These are phyloP conservation scores for Thielaviopsis populi DNA, from an alignment of 2,329 filamentous ascomycete species.

Conservation along the genomic window DNA sequence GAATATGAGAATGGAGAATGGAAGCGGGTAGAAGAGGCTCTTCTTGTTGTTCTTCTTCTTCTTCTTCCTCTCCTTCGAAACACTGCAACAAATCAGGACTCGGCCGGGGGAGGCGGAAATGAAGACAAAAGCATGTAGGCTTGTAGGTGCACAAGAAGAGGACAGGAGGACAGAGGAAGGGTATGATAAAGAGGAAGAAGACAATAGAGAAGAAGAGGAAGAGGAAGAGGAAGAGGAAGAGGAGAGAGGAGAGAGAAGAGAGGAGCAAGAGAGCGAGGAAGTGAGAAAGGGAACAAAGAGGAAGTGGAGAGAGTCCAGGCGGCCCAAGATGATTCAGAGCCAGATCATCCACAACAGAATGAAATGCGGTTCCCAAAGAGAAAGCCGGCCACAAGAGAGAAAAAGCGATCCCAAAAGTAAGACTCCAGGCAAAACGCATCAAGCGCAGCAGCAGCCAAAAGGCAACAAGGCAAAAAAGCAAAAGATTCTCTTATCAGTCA, in stretches of 20 bases:
- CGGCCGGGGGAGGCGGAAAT: too few relatives aligned
- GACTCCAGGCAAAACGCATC: background rate
- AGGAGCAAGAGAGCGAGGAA: background rate
- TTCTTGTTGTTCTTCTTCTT: background rate
- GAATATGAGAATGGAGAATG: background rate
- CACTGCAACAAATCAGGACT: background rate
- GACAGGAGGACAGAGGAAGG: too few relatives aligned
- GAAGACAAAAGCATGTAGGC: too few relatives aligned
- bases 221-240: background rate
- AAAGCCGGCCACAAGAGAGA: background rate
- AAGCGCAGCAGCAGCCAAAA: background rate
- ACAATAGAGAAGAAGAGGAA: too few relatives aligned
- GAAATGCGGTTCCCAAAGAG: background rate
- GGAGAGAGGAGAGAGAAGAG: background rate
- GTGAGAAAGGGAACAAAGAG: background rate
- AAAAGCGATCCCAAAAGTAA: background rate
- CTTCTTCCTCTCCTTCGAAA: background rate
- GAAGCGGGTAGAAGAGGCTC: background rate
- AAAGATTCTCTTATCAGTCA: slow-evolving; percentile 15
- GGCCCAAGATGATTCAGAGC: slow-evolving; percentile 3
- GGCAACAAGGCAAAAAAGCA: slow-evolving; percentile 1
- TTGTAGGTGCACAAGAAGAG: background rate
- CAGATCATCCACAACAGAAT: slow-evolving; percentile 4
- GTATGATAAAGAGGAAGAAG: too few relatives aligned
- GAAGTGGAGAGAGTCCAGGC: background rate